A percentile compares a stretch with the other conserved stretches of the same genome.
These are phyloP conservation scores for Pseudopediastrum boryanum DNA, from an alignment of 139 green algal genomes.

Conservation along the genomic window DNA sequence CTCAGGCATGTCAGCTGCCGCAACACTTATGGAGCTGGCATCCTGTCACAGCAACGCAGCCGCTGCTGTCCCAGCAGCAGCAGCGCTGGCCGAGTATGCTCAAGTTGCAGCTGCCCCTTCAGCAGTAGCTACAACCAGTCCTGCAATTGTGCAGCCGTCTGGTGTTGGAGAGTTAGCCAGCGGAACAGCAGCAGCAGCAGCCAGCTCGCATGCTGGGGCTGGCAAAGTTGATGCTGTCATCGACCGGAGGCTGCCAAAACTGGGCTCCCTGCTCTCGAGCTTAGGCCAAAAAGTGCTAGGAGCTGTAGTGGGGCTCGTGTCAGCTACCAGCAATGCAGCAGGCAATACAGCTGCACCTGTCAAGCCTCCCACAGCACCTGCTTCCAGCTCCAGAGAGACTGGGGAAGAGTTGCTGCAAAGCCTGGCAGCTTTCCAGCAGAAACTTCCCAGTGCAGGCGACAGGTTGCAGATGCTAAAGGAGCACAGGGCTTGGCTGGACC, in stretches of 20 bases:
- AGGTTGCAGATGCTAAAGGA: constrained; percentile 13
- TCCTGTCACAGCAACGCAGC: neutral
- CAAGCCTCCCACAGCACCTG: neutral
- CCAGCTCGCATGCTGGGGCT: neutral
- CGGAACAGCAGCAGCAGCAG: neutral
- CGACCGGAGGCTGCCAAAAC: neutral
- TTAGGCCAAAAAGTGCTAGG: too few relatives aligned
- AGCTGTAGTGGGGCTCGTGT: too few relatives aligned
- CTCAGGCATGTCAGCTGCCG: constrained; percentile 11
- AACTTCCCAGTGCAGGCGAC: neutral
- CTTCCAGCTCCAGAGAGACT: neutral
- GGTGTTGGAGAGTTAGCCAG: neutral
- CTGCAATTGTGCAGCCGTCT: neutral
- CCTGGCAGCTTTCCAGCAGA: constrained; percentile 17
- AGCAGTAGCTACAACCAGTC: neutral
- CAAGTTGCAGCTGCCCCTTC: constrained; percentile 1
- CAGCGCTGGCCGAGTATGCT: constrained; percentile 6
- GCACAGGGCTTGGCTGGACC: constrained; percentile 20
- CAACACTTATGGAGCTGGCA: constrained; percentile 8
- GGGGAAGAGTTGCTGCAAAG: neutral
- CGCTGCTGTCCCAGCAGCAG: neutral
- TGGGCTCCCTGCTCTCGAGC: constrained; percentile 10
- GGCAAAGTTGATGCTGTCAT: constrained; percentile 2
- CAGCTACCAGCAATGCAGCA: constrained; percentile 18
- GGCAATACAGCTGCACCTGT: neutral